Conservation (phyloP, 176 grass and related monocot genomes). For the Otatea glauca region DNA sequence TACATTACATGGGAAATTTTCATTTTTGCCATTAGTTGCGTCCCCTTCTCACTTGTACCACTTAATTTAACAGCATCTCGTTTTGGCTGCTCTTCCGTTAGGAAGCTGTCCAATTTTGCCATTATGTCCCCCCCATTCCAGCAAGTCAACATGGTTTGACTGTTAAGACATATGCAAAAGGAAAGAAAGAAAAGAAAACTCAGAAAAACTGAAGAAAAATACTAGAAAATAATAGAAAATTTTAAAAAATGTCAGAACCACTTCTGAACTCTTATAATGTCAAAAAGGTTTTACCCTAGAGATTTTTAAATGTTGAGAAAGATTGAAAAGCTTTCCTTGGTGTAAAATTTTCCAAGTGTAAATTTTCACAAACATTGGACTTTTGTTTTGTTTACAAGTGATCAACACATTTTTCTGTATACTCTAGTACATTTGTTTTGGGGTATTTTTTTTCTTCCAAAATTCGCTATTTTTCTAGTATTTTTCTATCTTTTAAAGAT, state of each 20-base stretch:
- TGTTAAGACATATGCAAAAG: neutral
- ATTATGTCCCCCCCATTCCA: too few relatives aligned
- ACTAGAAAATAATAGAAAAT: neutral
- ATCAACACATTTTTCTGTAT: neutral
- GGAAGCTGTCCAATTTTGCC: too few relatives aligned
- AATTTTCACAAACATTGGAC: neutral
- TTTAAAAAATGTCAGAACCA: neutral
- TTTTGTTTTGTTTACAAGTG: neutral
- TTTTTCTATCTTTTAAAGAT: neutral
- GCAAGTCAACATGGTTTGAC: neutral
- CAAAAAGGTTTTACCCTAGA: neutral
- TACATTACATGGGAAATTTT: too few relatives aligned
- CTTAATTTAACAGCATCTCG: too few relatives aligned
- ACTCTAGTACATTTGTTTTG: too few relatives aligned
- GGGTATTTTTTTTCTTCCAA: neutral
- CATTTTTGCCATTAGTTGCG: too few relatives aligned
- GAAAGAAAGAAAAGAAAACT: too few relatives aligned
- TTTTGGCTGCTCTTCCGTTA: too few relatives aligned
- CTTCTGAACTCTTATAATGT: neutral
- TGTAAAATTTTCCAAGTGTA: neutral
- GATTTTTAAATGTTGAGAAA: neutral
- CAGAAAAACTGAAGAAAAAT: neutral
- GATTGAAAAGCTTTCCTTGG: neutral
- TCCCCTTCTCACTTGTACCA: too few relatives aligned
- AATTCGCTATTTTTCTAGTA: neutral